Evolutionary conservation across 768 basidiomycete species (phyloP), one percentile per base, ranked within the genome.

Genomic region (Hemileccinum rubropunctum): DNA sequence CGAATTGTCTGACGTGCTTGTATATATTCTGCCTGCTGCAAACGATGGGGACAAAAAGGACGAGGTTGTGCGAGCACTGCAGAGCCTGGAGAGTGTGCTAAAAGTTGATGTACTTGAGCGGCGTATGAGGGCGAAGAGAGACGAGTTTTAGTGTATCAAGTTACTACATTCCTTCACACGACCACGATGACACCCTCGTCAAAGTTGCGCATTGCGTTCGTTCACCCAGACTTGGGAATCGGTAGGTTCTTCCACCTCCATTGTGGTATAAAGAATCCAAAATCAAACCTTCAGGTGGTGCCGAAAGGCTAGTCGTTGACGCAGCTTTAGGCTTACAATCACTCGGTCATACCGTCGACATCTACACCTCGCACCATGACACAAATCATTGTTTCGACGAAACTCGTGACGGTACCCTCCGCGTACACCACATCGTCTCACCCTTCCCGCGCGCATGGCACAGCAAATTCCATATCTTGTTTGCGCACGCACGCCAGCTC

Each of bases 301-400:
- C 95, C 3, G 95, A 99, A 70, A 79, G 95, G 21, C 79, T 98
- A 6, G 86, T 98, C 6, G 95, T 98, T 18, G 95, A 99, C 66
- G 92, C 95, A 21, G 94, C 95, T 2, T 76, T 95, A 0, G 90
- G 93, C 8, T 72, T 99, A 12, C 90, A 98, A 66, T 72, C 78
- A 9, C 76, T 84, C 6, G 95, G 95, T 0, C 94, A 98, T 62
- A 70, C 76, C 0, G 88, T 99, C 15, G 83, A 88, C 58, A 81
- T 98, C 20, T 97, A 93, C 69, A 98, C 97, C 0, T 95, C 92
- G 0, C 83, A 97, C 61, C 94, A 97, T 66, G 87, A 99, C 60
- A 79, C 83, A 0, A 71, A 75, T 13, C 86, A 91, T 54, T 95
- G 91, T 63, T 99, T 99, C 58, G 90, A 93, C 44, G 97, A 99